Evolutionary conservation across 768 basidiomycete genomes (phyloP).

Genomic region (Tulasnella sp.): DNA sequence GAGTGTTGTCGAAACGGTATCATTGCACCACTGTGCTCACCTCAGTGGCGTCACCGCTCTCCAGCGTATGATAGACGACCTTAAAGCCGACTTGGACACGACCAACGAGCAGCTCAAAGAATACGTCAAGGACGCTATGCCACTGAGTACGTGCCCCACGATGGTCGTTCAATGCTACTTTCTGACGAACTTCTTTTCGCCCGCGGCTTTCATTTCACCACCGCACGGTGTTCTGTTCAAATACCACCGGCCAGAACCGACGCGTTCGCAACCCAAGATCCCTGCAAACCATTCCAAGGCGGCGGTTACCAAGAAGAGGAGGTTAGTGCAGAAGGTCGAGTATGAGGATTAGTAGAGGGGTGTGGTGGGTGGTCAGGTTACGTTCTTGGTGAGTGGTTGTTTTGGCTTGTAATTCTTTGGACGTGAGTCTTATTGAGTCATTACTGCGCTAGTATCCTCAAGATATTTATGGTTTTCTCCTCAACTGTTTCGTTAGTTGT

Average conservation of each 20-base stretch:
- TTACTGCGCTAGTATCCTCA: too few relatives aligned
- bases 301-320: conserved; percentile 8
- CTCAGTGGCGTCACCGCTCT: neutral
- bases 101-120: conserved; percentile 13
- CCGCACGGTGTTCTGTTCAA: too few relatives aligned
- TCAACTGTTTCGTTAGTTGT: too few relatives aligned
- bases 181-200: too few relatives aligned
- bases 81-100: conserved; percentile 3
- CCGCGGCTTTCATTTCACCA: too few relatives aligned
- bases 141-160: neutral
- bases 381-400: too few relatives aligned
- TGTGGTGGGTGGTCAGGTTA: too few relatives aligned
- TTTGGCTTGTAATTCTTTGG: too few relatives aligned
- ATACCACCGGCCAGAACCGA: neutral
- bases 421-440: too few relatives aligned
- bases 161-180: neutral
- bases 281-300: conserved; percentile 12
- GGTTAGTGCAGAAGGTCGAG: conserved; percentile 14
- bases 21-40: neutral
- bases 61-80: conserved; percentile 1
- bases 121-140: conserved; percentile 4
- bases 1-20: neutral
- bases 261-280: conserved; percentile 1
- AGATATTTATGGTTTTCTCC: too few relatives aligned
- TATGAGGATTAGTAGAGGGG: conserved; percentile 5